Base-by-base conservation (phyloP, 768 basidiomycete genomes). In the Serendipita sp. region DNA sequence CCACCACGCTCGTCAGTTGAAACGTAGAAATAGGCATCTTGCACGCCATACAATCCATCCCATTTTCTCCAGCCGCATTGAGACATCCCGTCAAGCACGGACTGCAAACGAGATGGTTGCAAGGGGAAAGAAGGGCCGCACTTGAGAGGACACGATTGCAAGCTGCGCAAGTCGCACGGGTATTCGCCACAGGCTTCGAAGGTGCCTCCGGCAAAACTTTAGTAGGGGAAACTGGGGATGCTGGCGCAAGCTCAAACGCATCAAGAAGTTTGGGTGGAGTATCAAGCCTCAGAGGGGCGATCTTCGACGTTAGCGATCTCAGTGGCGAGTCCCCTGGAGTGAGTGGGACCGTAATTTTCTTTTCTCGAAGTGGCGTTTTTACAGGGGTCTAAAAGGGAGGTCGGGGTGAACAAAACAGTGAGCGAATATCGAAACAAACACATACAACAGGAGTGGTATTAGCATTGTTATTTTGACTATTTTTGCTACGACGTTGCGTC, bases 21-120 rank as follows among this genome's bases (percentile, higher is more conserved):
- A 91, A 91, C 69, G 87, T 82, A 31, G 75, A 77, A 22, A 91
- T 88, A 34, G 81, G 79, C 42, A 71, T 72, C 67, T 83, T 84
- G 73, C 89, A 92, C 31, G 88, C 84, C 17, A 86, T 84, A 65
- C 90, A 92, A 64, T 84, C 81, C 81, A 91, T 88, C 63, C 87
- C 85, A 70, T 90, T 91, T 72, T 92, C 89, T 4, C 89, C 89
- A 17, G 90, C 90, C 60, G 91, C 91, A 67, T 92, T 92, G 60
- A 92, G 76, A 5, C 88, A 86, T 60, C 88, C 89, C 0, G 90
- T 92, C 62, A 92, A 77, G 69, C 90, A 92, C 9, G 79, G 78
- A 2, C 88, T 86, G 70, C 90, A 92, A 1, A 91, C 75, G 0
- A 84, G 78, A 70, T 92, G 90, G 3, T 74, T 70, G 72, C 90